phyloP scores from a whole-genome alignment of 176 grass and related monocot genomes.

The Avena atlantica region DNA sequence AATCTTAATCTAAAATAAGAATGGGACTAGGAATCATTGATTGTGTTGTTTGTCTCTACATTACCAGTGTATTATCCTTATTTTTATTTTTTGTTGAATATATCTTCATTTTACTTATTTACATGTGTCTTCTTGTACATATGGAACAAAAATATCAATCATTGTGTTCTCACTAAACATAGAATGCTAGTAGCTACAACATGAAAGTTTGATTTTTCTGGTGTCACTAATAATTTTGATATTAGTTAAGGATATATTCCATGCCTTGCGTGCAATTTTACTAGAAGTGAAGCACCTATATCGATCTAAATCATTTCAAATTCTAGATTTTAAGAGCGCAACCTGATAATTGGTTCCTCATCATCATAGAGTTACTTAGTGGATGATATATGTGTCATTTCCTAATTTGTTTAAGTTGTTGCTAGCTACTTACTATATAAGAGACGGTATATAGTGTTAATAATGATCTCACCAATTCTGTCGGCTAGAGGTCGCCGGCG shows the following conservation, averaged over 20 bases:
- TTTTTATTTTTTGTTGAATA: not conserved
- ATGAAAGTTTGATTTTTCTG: not conserved
- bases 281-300: too few species aligned
- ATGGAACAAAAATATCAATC: not conserved
- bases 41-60: not conserved
- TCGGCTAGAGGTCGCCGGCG: too few species aligned
- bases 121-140: not conserved
- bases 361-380: not conserved
- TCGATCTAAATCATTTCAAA: not conserved
- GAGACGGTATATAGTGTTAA: not conserved
- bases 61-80: not conserved
- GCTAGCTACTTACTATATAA: not conserved
- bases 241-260: not conserved
- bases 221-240: not conserved
- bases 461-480: too few species aligned
- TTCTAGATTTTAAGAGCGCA: not conserved
- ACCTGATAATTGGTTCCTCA: not conserved
- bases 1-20: conserved; percentile 4
- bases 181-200: conserved; percentile 16
- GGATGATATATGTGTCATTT: not conserved
- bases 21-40: not conserved
- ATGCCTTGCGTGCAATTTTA: not conserved
- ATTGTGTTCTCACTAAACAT: not conserved
- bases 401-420: not conserved
- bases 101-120: not conserved